These are phyloP conservation scores for Paramecium sexaurelia DNA, from an alignment of 73 alveolate species.

Conservation along the genomic window DNA sequence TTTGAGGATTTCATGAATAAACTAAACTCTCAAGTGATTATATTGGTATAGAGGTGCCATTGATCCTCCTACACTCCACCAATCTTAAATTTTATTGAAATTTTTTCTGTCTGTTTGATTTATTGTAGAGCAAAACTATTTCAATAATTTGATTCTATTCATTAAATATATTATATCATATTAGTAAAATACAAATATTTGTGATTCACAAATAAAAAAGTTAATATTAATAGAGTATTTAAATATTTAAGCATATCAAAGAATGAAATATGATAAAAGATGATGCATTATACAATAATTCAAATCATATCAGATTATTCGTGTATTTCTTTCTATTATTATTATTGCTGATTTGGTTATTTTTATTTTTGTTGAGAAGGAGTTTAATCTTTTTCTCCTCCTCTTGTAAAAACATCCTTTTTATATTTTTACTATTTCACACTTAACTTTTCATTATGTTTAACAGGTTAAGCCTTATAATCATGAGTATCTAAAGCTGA, in stretches of 20 bases:
- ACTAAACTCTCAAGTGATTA: slow-evolving; percentile 56
- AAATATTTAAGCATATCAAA: no score
- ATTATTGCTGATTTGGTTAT: neutral
- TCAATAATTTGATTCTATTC: neutral
- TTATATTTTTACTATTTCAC: neutral
- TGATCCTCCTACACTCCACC: slow-evolving; percentile 61
- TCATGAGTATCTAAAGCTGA: slow-evolving; percentile 44
- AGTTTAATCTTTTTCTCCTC: neutral
- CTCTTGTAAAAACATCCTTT: slow-evolving; percentile 5
- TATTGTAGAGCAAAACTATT: slow-evolving; percentile 15
- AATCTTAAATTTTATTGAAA: slow-evolving; percentile 32
- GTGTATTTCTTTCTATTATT: neutral
- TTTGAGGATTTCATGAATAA: slow-evolving; percentile 37
- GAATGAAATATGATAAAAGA: no score
- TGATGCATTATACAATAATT: slow-evolving; percentile 16
- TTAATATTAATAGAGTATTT: no score
- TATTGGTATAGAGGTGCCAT: slow-evolving; percentile 64
- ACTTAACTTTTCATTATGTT: neutral
- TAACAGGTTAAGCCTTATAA: neutral
- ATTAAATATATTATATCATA: neutral
- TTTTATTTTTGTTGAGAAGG: neutral
- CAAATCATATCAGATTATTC: slow-evolving; percentile 37
- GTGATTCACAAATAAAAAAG: no score
- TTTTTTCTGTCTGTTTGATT: slow-evolving; percentile 24
- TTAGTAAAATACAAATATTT: no score